Percentiles rank a stretch among this genome's conserved stretches.
These are phyloP conservation scores for Hymenoscyphus fructigenus DNA, from an alignment of 2,329 filamentous ascomycete species.

Conservation along the genomic window DNA sequence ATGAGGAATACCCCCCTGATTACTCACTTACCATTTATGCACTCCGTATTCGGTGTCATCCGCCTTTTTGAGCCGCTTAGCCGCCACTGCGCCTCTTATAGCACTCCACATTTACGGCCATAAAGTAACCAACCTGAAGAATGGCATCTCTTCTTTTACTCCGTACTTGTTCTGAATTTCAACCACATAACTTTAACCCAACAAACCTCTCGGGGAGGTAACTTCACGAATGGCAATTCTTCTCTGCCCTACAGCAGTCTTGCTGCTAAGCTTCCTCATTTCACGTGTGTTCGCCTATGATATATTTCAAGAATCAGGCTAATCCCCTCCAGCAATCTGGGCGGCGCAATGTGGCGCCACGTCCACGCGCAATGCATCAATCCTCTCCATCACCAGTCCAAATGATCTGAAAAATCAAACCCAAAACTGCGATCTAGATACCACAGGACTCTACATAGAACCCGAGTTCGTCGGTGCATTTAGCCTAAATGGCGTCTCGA, in stretches of 20 bases:
- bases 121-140: neutral
- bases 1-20: neutral
- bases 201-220: neutral
- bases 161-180: neutral
- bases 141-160: neutral
- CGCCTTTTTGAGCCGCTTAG: neutral
- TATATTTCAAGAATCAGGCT: neutral
- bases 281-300: neutral
- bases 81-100: neutral
- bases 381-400: neutral
- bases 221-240: neutral
- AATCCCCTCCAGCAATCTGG: neutral
- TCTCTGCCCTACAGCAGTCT: neutral
- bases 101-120: neutral
- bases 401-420: neutral
- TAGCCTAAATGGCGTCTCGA: neutral
- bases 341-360: neutral
- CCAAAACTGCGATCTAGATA: neutral
- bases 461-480: neutral
- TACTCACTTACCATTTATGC: neutral
- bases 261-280: neutral
- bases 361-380: neutral
- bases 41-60: neutral
- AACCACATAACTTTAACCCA: too few species aligned
- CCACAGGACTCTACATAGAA: neutral